phyloP scores from a whole-genome alignment of 495 filamentous ascomycete species.

The Penicillium riverlandense region DNA sequence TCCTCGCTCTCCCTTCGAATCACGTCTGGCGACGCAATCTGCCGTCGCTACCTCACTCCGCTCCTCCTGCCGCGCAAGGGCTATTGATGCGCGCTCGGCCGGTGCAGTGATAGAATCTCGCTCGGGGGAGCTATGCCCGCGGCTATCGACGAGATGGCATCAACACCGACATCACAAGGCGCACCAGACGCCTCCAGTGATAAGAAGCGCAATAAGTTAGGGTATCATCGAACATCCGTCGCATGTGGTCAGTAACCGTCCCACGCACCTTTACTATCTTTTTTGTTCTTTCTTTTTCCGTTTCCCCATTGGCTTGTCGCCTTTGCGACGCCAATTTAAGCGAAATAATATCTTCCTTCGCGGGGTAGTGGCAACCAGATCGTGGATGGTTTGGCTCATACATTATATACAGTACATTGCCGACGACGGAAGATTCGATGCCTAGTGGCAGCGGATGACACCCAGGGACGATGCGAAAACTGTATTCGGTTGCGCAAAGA shows the following conservation, averaged over 20 bases:
- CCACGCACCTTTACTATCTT: not conserved
- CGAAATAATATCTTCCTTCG: too few species aligned
- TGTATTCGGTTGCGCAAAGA: constrained; percentile 96
- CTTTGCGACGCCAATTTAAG: too few species aligned
- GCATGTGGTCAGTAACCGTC: constrained; percentile 76
- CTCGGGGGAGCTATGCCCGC: constrained; percentile 33
- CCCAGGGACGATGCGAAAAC: constrained; percentile 82
- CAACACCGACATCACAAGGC: constrained; percentile 59
- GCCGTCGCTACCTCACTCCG: too few species aligned
- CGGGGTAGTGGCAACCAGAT: too few species aligned
- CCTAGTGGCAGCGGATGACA: constrained; percentile 69
- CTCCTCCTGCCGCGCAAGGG: too few species aligned
- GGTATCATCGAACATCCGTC: constrained; percentile 94
- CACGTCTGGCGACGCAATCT: not conserved
- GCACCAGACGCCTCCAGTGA: constrained; percentile 48
- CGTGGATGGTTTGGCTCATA: constrained; percentile 2
- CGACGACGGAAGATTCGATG: constrained; percentile 94
- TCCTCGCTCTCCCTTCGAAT: constrained; percentile 2
- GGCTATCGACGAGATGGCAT: constrained; percentile 54
- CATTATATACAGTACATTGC: constrained; percentile 65
- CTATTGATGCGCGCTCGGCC: constrained; percentile 30
- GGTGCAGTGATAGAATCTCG: constrained; percentile 19
- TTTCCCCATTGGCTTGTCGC: too few species aligned
- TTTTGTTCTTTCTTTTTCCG: not conserved
- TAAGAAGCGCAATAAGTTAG: constrained; percentile 92